phyloP scores from a whole-genome alignment of 148 eudicot genomes.

The Amaranthus cruentus region DNA sequence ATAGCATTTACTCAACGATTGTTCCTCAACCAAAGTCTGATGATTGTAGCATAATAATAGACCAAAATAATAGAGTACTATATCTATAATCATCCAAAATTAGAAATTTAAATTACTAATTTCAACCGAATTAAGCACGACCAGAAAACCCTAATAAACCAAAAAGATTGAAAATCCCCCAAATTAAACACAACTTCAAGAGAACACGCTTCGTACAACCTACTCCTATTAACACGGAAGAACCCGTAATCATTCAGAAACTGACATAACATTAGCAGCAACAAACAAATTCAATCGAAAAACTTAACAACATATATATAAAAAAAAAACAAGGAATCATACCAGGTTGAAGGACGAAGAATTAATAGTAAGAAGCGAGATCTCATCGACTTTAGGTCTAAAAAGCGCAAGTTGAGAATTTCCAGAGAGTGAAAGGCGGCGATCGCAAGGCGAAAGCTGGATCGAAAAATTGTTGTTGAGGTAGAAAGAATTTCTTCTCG shows the following conservation, averaged over 20 bases:
- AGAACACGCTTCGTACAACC: not conserved
- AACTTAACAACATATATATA: constrained; percentile 3
- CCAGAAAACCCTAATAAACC: too few species aligned
- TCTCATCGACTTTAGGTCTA: constrained; percentile 73
- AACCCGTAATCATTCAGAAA: not conserved
- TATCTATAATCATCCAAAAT: too few species aligned
- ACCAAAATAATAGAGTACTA: too few species aligned
- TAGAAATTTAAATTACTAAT: too few species aligned
- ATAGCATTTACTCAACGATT: not conserved
- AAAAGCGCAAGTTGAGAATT: constrained; percentile 56
- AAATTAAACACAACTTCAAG: too few species aligned
- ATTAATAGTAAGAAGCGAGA: constrained; percentile 67
- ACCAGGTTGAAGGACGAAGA: constrained; percentile 54
- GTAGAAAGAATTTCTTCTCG: constrained; percentile 36
- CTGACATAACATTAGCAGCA: not conserved
- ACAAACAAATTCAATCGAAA: not conserved
- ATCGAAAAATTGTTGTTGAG: constrained; percentile 26
- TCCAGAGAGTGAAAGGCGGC: constrained; percentile 42
- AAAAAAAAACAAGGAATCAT: constrained; percentile 2
- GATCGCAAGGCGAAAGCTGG: constrained; percentile 65
- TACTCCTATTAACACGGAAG: not conserved
- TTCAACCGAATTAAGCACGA: too few species aligned
- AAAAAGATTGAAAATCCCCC: too few species aligned
- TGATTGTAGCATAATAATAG: too few species aligned
- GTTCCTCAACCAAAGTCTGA: too few species aligned